These are phyloP conservation scores for Diaporthe ilicicola DNA, from an alignment of 2,329 filamentous ascomycete species.

Conservation along the genomic window DNA sequence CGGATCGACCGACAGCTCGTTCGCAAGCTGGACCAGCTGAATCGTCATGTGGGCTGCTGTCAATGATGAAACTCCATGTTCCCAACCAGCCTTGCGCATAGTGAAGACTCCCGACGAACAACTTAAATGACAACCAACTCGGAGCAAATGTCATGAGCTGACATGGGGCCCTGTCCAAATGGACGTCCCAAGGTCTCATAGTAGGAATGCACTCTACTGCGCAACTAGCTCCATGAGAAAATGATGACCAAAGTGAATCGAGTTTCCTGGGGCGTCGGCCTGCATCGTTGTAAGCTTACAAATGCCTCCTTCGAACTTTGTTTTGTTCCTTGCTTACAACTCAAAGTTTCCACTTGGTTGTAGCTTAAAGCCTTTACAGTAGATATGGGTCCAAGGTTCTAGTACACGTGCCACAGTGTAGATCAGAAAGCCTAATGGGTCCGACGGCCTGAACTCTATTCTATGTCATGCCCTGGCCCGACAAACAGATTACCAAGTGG, in stretches of 20 bases:
- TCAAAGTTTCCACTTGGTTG: slow-evolving; percentile 6
- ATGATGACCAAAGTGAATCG: no score
- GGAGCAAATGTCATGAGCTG: not conserved
- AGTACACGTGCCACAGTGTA: no score
- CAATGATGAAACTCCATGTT: not conserved
- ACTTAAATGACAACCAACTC: not conserved
- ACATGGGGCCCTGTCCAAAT: not conserved
- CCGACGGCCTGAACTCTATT: not conserved
- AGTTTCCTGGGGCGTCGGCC: not conserved
- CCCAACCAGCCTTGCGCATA: not conserved
- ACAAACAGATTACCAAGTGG: slow-evolving; percentile 3
- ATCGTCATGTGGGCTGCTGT: not conserved
- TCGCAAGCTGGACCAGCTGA: not conserved
- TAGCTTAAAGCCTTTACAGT: slow-evolving; percentile 11
- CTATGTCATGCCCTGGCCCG: not conserved
- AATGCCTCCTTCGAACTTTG: not conserved
- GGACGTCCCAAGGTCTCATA: not conserved
- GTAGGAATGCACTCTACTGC: not conserved
- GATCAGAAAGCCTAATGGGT: not conserved
- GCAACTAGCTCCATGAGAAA: no score
- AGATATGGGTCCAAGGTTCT: not conserved
- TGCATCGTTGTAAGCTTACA: no score
- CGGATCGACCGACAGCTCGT: no score
- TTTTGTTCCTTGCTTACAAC: slow-evolving; percentile 1
- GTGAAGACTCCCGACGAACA: slow-evolving; percentile 19